Evolutionary conservation across 805 yeast species (phyloP).

Genomic region (Cyberlindnera euphorbiae): DNA sequence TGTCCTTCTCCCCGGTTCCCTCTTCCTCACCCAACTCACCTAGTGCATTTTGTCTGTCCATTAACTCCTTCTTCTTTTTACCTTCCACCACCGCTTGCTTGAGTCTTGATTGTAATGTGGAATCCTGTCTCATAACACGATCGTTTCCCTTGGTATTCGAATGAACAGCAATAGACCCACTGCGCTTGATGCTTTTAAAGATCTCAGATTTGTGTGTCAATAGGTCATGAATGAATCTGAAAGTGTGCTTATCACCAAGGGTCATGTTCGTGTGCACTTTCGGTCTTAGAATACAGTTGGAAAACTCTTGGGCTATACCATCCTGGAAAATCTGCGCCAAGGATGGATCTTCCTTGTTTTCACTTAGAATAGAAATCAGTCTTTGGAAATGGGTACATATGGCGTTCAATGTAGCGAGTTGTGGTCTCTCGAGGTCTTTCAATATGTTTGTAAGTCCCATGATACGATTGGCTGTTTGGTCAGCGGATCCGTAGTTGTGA

Average conservation of each 20-base stretch:
- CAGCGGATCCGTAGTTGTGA: conserved; percentile 38
- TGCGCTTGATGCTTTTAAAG: conserved; percentile 55
- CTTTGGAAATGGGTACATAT: conserved; percentile 71
- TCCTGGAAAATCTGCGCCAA: conserved; percentile 34
- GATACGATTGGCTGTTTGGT: conserved; percentile 35
- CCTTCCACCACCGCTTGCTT: conserved; percentile 24
- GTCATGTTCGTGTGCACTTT: conserved; percentile 38
- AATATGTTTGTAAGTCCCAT: conserved; percentile 63
- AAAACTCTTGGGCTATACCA: conserved; percentile 62
- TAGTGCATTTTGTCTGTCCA: conserved; percentile 1
- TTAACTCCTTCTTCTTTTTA: conserved; percentile 7
- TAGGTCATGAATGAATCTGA: conserved; percentile 56
- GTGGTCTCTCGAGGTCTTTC: conserved; percentile 61
- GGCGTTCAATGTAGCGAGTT: conserved; percentile 76
- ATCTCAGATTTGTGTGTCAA: conserved; percentile 53
- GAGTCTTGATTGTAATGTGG: conserved; percentile 21
- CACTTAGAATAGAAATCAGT: conserved; percentile 47
- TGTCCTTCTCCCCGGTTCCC: not conserved
- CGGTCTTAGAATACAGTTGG: conserved; percentile 57
- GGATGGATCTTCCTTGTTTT: conserved; percentile 37
- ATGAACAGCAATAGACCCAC: conserved; percentile 6
- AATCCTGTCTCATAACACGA: conserved; percentile 17
- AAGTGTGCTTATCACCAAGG: conserved; percentile 56
- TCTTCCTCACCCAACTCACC: conserved; percentile 1
- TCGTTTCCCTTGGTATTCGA: conserved; percentile 3